These are phyloP conservation scores for Astragalus membranaceus DNA, from an alignment of 306 rosid genomes.

Conservation along the genomic window DNA sequence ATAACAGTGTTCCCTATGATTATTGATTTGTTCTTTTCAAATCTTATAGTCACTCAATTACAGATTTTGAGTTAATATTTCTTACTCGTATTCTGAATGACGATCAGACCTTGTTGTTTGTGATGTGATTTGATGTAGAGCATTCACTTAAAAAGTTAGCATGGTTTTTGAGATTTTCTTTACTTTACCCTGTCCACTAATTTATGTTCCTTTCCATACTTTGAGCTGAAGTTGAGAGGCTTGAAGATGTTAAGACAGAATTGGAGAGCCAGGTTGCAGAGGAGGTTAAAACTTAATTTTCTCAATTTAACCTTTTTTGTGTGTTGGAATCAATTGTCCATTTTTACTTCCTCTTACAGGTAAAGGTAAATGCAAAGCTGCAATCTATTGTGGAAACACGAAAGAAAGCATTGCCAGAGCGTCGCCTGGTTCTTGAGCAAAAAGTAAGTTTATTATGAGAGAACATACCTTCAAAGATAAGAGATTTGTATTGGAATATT, in stretches of 20 bases:
- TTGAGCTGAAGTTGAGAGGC: constrained; percentile 56
- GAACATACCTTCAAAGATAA: neutral
- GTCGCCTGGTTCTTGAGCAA: constrained; percentile 68
- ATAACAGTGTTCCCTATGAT: neutral
- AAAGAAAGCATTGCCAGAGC: constrained; percentile 60
- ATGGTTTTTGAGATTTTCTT: constrained; percentile 13
- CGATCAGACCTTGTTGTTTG: neutral
- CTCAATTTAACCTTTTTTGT: constrained; percentile 2
- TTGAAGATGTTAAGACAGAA: constrained; percentile 47
- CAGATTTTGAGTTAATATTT: neutral
- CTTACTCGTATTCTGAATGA: neutral
- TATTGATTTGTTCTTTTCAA: neutral
- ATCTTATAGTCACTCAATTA: neutral
- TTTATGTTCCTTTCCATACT: constrained; percentile 19
- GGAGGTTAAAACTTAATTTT: constrained; percentile 44
- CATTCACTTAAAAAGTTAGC: neutral
- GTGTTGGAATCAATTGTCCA: constrained; percentile 7
- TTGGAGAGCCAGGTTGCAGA: constrained; percentile 45
- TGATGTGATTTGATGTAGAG: neutral
- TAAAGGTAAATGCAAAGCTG: constrained; percentile 53
- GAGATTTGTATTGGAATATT: no score
- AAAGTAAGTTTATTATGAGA: constrained; percentile 46
- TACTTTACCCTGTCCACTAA: constrained; percentile 15
- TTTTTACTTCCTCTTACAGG: constrained; percentile 35
- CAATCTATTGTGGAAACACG: constrained; percentile 42